phyloP scores from a whole-genome alignment of 2,329 filamentous ascomycete species.

The Botrytis byssoidea region DNA sequence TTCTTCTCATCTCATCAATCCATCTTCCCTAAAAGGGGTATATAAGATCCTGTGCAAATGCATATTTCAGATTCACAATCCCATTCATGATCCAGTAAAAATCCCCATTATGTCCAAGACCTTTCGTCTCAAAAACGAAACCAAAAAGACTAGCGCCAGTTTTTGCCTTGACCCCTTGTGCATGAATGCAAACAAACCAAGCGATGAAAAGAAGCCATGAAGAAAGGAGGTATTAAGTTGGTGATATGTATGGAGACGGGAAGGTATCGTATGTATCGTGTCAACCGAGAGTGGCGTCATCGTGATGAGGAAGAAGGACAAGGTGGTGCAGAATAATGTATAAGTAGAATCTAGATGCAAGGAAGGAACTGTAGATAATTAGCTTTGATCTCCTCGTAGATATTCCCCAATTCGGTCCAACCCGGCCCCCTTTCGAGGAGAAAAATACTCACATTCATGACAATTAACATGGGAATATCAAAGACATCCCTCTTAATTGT shows the following conservation, averaged over 20 bases:
- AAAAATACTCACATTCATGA: conserved; percentile 83
- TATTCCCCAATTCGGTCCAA: neutral
- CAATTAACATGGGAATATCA: conserved; percentile 97
- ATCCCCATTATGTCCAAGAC: neutral
- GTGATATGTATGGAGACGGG: neutral
- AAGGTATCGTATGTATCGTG: neutral
- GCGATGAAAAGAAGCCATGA: neutral
- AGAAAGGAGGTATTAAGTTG: neutral
- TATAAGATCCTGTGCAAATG: neutral
- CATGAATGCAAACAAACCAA: conserved; percentile 9
- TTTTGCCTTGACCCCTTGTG: conserved; percentile 10
- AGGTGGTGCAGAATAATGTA: neutral
- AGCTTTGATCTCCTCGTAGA: neutral
- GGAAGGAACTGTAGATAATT: conserved; percentile 42
- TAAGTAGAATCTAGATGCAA: conserved; percentile 42
- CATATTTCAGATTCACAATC: neutral
- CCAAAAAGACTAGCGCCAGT: conserved; percentile 4
- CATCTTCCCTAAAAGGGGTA: neutral
- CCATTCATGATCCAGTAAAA: neutral
- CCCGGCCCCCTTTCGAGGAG: conserved; percentile 22
- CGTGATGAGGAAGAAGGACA: neutral
- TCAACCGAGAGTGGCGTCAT: neutral
- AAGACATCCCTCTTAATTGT: conserved; percentile 95
- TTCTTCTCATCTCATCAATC: conserved; percentile 7
- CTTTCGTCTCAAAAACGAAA: neutral